Evolutionary conservation across 331 rosid species (phyloP).

Genomic region (Malus hybrid): DNA sequence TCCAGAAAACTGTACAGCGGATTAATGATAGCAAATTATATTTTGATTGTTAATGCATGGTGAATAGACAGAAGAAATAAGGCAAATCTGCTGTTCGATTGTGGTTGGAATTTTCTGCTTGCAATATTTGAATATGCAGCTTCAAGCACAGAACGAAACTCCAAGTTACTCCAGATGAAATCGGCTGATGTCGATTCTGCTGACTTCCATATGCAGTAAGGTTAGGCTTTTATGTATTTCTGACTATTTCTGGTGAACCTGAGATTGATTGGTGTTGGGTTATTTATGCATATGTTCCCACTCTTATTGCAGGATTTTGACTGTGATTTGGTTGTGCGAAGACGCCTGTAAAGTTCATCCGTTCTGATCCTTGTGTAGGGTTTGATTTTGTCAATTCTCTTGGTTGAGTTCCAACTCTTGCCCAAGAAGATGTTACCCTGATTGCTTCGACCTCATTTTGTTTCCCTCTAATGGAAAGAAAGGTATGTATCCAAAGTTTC

Average conservation of each 20-base stretch:
- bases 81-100: not conserved
- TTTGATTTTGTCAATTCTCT: not conserved
- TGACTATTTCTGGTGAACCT: not conserved
- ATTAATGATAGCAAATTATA: not conserved
- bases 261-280: not conserved
- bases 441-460: not conserved
- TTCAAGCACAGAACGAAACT: not conserved
- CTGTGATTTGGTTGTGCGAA: constrained; percentile 27
- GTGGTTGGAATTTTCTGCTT: not conserved
- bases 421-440: too few species aligned
- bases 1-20: not conserved
- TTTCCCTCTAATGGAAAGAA: not conserved
- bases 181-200: not conserved
- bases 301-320: constrained; percentile 16
- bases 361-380: not conserved
- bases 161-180: not conserved
- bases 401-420: not conserved
- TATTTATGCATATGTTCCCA: not conserved
- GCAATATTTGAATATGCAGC: not conserved
- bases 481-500: too few species aligned
- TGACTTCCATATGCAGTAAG: not conserved
- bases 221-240: not conserved
- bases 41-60: not conserved
- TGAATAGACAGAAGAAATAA: not conserved
- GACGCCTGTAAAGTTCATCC: not conserved